Conservation (phyloP, 106 monocot species). For the Vanilla planifolia region DNA sequence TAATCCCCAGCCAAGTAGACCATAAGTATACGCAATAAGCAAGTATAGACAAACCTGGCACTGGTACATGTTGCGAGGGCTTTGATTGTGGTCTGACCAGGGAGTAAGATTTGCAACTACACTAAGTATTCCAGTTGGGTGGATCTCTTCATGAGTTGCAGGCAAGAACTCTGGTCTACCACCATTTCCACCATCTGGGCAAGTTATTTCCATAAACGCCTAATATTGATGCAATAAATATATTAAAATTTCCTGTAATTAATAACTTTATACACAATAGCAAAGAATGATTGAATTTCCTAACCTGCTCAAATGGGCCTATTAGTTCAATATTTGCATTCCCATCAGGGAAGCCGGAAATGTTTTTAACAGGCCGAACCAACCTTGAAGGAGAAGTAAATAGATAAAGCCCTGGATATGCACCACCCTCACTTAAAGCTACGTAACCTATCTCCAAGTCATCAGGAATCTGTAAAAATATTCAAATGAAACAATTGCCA, state of each 20-base stretch:
- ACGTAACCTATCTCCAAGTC: slow-evolving; percentile 95
- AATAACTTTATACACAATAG: not conserved
- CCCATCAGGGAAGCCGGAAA: slow-evolving; percentile 18
- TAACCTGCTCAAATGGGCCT: slow-evolving; percentile 96
- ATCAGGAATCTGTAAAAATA: slow-evolving; percentile 59
- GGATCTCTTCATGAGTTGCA: slow-evolving; percentile 96
- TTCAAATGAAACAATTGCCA: not conserved
- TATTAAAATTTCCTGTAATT: not conserved
- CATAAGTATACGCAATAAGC: not conserved
- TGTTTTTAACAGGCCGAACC: slow-evolving; percentile 81
- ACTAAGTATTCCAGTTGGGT: slow-evolving; percentile 88
- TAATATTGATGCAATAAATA: slow-evolving; percentile 12
- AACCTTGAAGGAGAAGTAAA: slow-evolving; percentile 92
- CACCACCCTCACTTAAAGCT: slow-evolving; percentile 76
- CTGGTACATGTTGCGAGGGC: slow-evolving; percentile 98
- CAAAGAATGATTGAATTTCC: not conserved
- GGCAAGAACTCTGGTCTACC: slow-evolving; percentile 81
- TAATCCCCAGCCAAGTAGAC: not conserved
- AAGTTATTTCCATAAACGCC: slow-evolving; percentile 97
- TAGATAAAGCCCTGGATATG: slow-evolving; percentile 87
- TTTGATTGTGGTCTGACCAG: slow-evolving; percentile 99
- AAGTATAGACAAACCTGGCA: slow-evolving; percentile 60
- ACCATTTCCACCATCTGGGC: slow-evolving; percentile 92
- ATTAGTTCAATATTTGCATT: slow-evolving; percentile 67
- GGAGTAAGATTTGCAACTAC: slow-evolving; percentile 98